Evolutionary conservation across 192 early-diverging fungal species (phyloP).

Genomic region (Backusella sp.): DNA sequence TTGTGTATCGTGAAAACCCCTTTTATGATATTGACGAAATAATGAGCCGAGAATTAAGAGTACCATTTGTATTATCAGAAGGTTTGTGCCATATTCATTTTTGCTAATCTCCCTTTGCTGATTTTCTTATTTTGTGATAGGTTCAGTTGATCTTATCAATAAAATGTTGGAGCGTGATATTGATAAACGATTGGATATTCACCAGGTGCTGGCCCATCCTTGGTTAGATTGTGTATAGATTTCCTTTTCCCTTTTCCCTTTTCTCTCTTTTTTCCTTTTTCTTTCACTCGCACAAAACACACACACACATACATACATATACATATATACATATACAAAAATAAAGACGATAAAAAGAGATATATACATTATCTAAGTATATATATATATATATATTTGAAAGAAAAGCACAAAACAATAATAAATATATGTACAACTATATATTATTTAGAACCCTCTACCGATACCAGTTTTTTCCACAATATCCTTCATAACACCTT

Average conservation of each 20-base stretch:
- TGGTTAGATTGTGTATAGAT: constrained; percentile 56
- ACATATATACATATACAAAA: background rate
- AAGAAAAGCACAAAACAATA: background rate
- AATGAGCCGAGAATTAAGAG: constrained; percentile 47
- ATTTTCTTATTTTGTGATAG: constrained; percentile 23
- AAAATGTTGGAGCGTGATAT: constrained; percentile 74
- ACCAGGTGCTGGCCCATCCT: constrained; percentile 68
- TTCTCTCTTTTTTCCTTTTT: background rate
- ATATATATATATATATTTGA: background rate
- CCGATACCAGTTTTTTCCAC: constrained; percentile 17
- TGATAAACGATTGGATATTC: constrained; percentile 69
- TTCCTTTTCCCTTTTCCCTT: background rate
- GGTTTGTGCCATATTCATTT: constrained; percentile 13
- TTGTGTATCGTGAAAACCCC: constrained; percentile 72
- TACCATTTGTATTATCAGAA: constrained; percentile 19
- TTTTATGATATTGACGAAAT: constrained; percentile 71
- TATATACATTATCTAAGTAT: background rate
- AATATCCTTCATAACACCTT: constrained; percentile 23
- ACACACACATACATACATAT: background rate
- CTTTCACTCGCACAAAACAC: background rate
- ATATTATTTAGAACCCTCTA: constrained; percentile 24
- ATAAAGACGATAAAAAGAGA: background rate
- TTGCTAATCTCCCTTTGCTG: background rate
- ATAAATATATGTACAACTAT: constrained; percentile 6
- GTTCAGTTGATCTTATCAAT: constrained; percentile 61